Evolutionary conservation across 305 asterid genomes (phyloP).

Genomic region (Nicotiana rustica): DNA sequence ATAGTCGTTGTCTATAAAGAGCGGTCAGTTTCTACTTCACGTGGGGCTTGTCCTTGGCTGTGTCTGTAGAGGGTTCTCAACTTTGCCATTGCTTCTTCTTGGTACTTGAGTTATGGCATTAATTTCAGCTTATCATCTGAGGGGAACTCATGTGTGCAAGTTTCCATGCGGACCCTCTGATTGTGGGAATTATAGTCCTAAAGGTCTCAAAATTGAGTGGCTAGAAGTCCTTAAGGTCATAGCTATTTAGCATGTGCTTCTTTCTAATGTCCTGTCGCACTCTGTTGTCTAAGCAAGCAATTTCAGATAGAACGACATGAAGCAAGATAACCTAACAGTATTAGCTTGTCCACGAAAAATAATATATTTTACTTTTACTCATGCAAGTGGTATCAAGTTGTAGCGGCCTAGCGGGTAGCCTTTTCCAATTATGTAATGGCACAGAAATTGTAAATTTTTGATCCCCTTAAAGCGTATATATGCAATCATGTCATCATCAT

Average conservation of each 20-base stretch:
- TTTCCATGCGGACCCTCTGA: constrained; percentile 36
- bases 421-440: constrained; percentile 26
- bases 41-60: constrained; percentile 40
- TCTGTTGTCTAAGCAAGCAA: not conserved
- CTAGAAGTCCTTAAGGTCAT: constrained; percentile 24
- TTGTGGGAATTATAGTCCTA: constrained; percentile 38
- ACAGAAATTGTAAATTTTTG: not conserved
- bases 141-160: constrained; percentile 39
- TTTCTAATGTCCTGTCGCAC: not conserved
- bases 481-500: not conserved
- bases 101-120: constrained; percentile 43
- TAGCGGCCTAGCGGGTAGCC: constrained; percentile 10
- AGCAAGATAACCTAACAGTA: not conserved
- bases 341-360: constrained; percentile 15
- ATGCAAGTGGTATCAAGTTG: not conserved
- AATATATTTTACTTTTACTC: not conserved
- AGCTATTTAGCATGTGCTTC: constrained; percentile 33
- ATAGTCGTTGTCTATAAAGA: constrained; percentile 8
- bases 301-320: not conserved
- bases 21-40: constrained; percentile 46
- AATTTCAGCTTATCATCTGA: constrained; percentile 42
- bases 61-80: constrained; percentile 42
- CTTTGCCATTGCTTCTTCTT: constrained; percentile 33
- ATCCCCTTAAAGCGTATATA: not conserved
- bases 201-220: constrained; percentile 31